A percentile compares a stretch with the other conserved stretches of the same genome.
phyloP scores from a whole-genome alignment of 495 filamentous ascomycete genomes.

The Tuber aestivum region DNA sequence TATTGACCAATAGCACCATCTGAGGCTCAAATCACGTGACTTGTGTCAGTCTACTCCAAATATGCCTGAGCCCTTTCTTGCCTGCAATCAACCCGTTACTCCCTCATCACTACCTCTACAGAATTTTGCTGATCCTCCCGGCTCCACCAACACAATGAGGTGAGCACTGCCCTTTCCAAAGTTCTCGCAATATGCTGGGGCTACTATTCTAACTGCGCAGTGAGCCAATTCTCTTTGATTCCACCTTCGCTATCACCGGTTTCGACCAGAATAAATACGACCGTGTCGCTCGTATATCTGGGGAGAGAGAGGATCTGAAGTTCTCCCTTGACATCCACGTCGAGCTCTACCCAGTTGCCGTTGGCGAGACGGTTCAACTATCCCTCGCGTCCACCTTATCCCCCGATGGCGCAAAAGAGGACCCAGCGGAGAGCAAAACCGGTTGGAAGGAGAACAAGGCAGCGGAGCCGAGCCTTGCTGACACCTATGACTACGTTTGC shows the following conservation, averaged over 20 bases:
- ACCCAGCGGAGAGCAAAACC: conserved; percentile 51
- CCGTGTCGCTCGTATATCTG: conserved; percentile 75
- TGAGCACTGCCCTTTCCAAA: background rate
- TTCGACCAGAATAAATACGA: conserved; percentile 86
- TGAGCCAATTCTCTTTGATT: conserved; percentile 83
- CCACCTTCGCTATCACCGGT: conserved; percentile 73
- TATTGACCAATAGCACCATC: background rate
- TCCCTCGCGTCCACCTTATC: conserved; percentile 76
- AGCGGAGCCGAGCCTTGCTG: conserved; percentile 72
- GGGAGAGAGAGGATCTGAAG: conserved; percentile 63
- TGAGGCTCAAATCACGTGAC: background rate
- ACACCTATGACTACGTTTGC: conserved; percentile 95
- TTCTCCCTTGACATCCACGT: conserved; percentile 91
- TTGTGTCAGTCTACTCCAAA: background rate
- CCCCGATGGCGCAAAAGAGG: conserved; percentile 72
- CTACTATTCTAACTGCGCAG: background rate
- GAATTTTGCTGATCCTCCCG: background rate
- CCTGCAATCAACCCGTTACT: background rate
- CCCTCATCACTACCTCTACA: background rate
- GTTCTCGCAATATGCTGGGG: conserved; percentile 55
- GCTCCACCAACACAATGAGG: background rate
- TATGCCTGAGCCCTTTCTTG: background rate
- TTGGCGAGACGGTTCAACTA: conserved; percentile 68
- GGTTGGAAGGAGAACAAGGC: conserved; percentile 67
- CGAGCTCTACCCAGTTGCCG: conserved; percentile 72